These are phyloP conservation scores for Penicillium sp. DNA, from an alignment of 2,329 filamentous ascomycete species.

Conservation along the genomic window DNA sequence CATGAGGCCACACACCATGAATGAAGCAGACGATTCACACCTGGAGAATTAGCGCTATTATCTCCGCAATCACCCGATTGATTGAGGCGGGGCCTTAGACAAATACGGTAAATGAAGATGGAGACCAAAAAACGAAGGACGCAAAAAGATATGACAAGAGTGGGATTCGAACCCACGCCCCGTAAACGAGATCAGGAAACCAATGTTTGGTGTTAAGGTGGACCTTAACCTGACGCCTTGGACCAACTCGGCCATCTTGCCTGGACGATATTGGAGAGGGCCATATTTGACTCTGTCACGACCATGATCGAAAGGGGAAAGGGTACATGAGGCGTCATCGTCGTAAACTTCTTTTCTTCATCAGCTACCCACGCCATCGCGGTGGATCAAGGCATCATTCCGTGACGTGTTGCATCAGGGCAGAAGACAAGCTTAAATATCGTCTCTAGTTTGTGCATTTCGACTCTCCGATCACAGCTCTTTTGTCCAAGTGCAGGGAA, in stretches of 20 bases:
- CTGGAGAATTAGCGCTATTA: no score
- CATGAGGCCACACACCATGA: background rate
- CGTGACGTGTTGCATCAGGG: conserved; percentile 4
- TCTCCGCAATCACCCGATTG: background rate
- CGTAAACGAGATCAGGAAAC: conserved; percentile 21
- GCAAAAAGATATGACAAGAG: conserved; percentile 20
- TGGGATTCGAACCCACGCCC: conserved; percentile 24
- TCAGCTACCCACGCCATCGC: background rate
- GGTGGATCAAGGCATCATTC: conserved; percentile 3
- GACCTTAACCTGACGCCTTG: conserved; percentile 34
- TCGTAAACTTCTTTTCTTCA: background rate
- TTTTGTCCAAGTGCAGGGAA: background rate
- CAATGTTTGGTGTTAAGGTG: conserved; percentile 20
- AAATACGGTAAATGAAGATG: conserved; percentile 2
- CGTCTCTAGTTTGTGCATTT: background rate
- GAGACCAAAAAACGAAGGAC: background rate
- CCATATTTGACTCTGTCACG: background rate
- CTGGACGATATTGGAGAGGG: background rate
- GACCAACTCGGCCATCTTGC: conserved; percentile 36
- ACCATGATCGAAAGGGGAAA: background rate
- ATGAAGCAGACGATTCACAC: background rate
- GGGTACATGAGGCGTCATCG: background rate
- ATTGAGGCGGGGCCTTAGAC: background rate
- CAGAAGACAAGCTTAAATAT: conserved; percentile 7
- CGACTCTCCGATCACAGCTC: background rate